Evolutionary conservation across 306 rosid species (phyloP), one percentile per base, ranked within the genome.

Genomic region (Psophocarpus tetragonolobus): DNA sequence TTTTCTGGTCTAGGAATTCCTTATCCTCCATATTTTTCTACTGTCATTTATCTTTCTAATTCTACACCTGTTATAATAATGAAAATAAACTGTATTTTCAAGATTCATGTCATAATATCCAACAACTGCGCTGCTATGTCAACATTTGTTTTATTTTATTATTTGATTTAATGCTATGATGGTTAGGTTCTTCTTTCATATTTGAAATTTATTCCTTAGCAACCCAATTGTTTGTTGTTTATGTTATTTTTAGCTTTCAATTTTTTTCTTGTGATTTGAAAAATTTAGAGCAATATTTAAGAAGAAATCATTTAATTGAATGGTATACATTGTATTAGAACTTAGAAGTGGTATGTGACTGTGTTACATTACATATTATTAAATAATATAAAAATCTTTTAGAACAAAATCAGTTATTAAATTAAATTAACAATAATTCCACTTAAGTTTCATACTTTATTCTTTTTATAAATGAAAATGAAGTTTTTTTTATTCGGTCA

Each of bases 221-320:
- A 72, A 26, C 11, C 27, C 12, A 8, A 62, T 33, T 48, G 56
- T 27, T 29, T 50, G 48, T 51, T 60, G n/a, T 57, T 44, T 56
- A 65, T 51, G 78, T 29, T 83, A 24, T 58, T 79, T 68, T 18
- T 15, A 1, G 65, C 38, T 74, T 53, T 80, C 45, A 18, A 70
- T 15, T 44, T 47, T 75, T 61, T 64, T 53, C 42, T 33, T 17
- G 68, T 38, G 47, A 63, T 23, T 50, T 30, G 48, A 71, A 24
- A 61, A 39, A 57, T 66, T 24, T 0, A 32, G 1, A 41, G 14
- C 54, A 26, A 27, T 21, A 73, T 51, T 62, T 44, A 38, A 72
- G 29, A 64, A 38, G 38, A 26, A 17, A 27, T 64, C 27, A 6
- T 8, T 44, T 47, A 48, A 47, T 18, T 63, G 63, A 75, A 47